Evolutionary conservation across 352 stramenopile genomes (phyloP).

Genomic region (Phytophthora pini): DNA sequence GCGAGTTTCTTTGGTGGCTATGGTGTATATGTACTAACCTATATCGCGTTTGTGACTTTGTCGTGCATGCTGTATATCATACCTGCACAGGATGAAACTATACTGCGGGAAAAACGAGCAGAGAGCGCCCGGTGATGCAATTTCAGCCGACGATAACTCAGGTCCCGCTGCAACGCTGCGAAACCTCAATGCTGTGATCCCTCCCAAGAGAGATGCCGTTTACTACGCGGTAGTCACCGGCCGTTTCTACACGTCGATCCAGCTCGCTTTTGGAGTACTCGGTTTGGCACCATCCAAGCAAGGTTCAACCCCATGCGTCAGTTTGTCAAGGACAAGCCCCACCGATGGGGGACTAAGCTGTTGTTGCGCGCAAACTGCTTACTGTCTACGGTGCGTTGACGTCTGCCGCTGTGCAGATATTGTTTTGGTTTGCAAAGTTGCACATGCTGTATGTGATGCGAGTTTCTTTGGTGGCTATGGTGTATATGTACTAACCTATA

Average conservation of each 20-base stretch:
- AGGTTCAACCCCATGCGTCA: not conserved
- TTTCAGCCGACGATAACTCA: not conserved
- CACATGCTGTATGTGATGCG: no score
- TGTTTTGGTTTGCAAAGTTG: not conserved
- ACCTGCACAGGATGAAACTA: not conserved
- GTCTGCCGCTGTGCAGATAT: not conserved
- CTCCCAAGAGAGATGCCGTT: not conserved
- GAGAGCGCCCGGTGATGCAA: not conserved
- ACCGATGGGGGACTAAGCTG: not conserved
- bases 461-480: no score
- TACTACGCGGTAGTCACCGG: not conserved
- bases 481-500: no score
- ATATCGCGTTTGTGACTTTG: not conserved
- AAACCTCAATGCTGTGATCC: not conserved
- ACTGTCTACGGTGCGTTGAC: not conserved
- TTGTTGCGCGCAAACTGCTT: not conserved
- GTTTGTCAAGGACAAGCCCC: not conserved
- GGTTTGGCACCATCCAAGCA: not conserved
- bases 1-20: no score
- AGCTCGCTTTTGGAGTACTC: not conserved
- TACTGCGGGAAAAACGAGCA: not conserved
- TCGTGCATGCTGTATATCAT: not conserved
- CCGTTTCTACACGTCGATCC: not conserved
- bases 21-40: no score
- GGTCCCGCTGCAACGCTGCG: not conserved